Conservation (phyloP, 805 yeast species). For the Barnettozyma siamensis region DNA sequence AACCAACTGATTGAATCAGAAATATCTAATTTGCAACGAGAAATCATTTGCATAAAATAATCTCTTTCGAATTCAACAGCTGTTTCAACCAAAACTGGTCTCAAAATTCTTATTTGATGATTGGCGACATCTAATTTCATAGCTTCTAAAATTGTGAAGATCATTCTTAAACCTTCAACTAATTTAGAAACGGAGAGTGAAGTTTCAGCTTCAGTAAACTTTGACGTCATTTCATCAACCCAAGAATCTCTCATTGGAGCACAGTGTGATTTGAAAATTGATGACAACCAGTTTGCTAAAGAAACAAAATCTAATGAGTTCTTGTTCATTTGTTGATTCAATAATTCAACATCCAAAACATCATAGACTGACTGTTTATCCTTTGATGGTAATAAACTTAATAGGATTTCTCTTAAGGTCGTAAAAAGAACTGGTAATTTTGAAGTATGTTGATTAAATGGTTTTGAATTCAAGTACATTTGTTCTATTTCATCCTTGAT, state of each 20-base stretch:
- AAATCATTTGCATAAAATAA: conserved; percentile 70
- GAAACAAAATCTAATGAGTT: conserved; percentile 69
- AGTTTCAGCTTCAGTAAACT: conserved; percentile 33
- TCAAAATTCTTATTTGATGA: conserved; percentile 80
- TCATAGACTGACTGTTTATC: conserved; percentile 64
- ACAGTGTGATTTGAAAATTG: conserved; percentile 80
- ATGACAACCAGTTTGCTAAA: conserved; percentile 68
- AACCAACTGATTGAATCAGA: conserved; percentile 26
- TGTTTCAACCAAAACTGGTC: conserved; percentile 80
- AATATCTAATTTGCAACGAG: conserved; percentile 25
- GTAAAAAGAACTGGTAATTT: conserved; percentile 62
- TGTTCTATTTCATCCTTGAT: conserved; percentile 62
- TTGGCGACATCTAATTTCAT: conserved; percentile 95
- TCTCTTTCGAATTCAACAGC: conserved; percentile 87
- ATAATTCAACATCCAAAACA: conserved; percentile 68
- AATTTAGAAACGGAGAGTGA: conserved; percentile 35
- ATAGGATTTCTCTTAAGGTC: conserved; percentile 71
- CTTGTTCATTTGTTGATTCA: conserved; percentile 67
- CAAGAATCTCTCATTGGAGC: conserved; percentile 93
- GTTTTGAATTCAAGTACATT: conserved; percentile 27
- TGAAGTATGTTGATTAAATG: conserved; percentile 15
- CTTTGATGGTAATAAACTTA: conserved; percentile 70
- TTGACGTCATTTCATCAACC: conserved; percentile 75
- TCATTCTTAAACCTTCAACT: conserved; percentile 70
- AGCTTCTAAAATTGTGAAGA: conserved; percentile 82